Evolutionary conservation across 352 stramenopile species (phyloP).

Genomic region (Phytophthora capsici): DNA sequence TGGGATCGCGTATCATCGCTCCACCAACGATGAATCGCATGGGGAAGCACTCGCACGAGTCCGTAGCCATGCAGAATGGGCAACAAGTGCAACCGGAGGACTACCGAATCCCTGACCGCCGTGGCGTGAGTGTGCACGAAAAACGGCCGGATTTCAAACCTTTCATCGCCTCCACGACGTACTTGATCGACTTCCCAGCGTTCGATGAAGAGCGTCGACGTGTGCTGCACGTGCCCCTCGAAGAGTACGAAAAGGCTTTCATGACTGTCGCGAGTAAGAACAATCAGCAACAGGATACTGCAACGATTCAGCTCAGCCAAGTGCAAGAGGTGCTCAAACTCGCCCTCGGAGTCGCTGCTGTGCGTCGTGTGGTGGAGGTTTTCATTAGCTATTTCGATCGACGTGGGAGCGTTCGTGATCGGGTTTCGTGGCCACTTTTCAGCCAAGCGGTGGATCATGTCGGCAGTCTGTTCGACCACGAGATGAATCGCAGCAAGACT

Average conservation of each 20-base stretch:
- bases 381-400: constrained; percentile 62
- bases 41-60: constrained; percentile 59
- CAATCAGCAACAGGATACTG: constrained; percentile 40
- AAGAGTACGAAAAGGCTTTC: constrained; percentile 62
- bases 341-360: constrained; percentile 41
- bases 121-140: constrained; percentile 58
- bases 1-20: constrained; percentile 74
- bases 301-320: constrained; percentile 54
- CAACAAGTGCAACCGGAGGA: constrained; percentile 56
- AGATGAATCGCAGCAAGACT: constrained; percentile 35
- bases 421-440: constrained; percentile 65
- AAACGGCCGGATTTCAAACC: constrained; percentile 43
- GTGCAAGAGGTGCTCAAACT: constrained; percentile 55
- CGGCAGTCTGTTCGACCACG: constrained; percentile 42
- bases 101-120: constrained; percentile 70
- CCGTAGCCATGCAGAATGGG: constrained; percentile 49
- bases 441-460: constrained; percentile 48
- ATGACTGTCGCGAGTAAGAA: constrained; percentile 31
- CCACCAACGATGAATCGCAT: constrained; percentile 64
- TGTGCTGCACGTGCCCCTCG: constrained; percentile 39
- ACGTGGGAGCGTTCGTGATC: constrained; percentile 40
- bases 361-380: constrained; percentile 43
- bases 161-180: constrained; percentile 69
- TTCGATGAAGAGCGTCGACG: constrained; percentile 57
- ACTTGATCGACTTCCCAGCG: constrained; percentile 65